Percentiles rank a stretch among this genome's conserved stretches.
Conservation (phyloP, 495 filamentous ascomycete genomes). For the Aspergillus incahuasiensis region DNA sequence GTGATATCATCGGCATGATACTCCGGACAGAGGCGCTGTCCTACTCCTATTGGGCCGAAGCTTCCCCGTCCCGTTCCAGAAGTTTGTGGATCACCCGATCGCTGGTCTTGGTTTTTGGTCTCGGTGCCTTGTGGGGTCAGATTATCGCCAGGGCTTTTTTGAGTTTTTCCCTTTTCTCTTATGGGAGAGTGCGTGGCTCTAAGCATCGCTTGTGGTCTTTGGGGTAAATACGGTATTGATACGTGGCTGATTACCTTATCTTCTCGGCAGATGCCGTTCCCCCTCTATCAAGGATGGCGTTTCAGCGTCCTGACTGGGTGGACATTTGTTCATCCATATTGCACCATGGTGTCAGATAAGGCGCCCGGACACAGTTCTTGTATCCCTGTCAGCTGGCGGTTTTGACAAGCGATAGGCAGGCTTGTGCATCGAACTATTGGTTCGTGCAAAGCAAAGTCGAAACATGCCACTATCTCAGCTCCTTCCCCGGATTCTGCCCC, state of each 20-base stretch:
- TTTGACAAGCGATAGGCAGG: background rate
- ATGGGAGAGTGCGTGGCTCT: constrained; percentile 19
- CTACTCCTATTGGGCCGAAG: constrained; percentile 26
- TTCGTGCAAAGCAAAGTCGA: background rate
- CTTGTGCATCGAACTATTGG: background rate
- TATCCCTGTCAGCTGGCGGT: background rate
- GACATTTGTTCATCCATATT: background rate
- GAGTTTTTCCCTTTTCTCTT: background rate
- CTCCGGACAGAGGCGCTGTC: background rate
- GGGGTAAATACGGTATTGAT: background rate
- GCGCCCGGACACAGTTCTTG: background rate
- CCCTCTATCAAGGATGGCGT: background rate
- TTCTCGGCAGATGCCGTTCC: background rate
- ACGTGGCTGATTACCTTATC: background rate
- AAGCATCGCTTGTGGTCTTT: constrained; percentile 12
- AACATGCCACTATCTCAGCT: background rate
- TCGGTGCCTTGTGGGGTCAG: constrained; percentile 32
- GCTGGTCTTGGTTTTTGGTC: constrained; percentile 28
- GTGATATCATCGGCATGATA: constrained; percentile 38
- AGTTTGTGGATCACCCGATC: constrained; percentile 41
- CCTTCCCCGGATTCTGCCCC: constrained; percentile 12
- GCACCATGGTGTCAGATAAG: constrained; percentile 1
- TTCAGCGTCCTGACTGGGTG: background rate
- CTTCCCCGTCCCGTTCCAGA: constrained; percentile 31
- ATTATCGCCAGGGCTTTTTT: background rate